Evolutionary conservation across 2,329 filamentous ascomycete genomes (phyloP).

Genomic region (Acarospora socialis): DNA sequence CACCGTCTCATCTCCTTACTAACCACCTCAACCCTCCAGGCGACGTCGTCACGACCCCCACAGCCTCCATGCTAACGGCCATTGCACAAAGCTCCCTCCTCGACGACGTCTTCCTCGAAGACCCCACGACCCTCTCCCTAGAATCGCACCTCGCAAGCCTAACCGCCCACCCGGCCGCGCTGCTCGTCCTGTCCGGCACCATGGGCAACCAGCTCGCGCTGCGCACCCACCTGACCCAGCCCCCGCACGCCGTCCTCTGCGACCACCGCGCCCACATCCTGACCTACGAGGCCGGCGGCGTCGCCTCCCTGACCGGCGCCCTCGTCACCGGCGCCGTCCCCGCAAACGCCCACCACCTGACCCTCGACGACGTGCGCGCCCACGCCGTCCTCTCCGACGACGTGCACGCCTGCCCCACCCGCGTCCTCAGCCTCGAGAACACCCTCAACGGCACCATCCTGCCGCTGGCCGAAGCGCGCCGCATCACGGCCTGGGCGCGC

Average conservation of each 20-base stretch:
- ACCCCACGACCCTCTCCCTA: conserved; percentile 61
- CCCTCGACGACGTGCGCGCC: conserved; percentile 59
- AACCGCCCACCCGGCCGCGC: conserved; percentile 58
- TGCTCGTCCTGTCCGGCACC: conserved; percentile 78
- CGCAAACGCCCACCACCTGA: conserved; percentile 57
- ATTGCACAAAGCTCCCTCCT: conserved; percentile 60
- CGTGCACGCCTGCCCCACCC: conserved; percentile 66
- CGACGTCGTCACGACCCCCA: conserved; percentile 63
- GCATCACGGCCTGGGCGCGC: conserved; percentile 57
- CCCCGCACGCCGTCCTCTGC: conserved; percentile 67
- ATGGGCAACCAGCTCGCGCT: conserved; percentile 89
- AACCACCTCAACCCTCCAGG: conserved; percentile 24
- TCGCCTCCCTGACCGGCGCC: conserved; percentile 58
- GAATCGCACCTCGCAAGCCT: conserved; percentile 61
- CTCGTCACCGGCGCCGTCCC: conserved; percentile 53
- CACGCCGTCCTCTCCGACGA: conserved; percentile 52
- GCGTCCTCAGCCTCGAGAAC: conserved; percentile 72
- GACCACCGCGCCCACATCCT: conserved; percentile 69
- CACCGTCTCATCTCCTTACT: neutral
- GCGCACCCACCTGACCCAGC: conserved; percentile 60
- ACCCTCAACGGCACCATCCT: conserved; percentile 68
- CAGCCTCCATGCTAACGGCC: conserved; percentile 64
- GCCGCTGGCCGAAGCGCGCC: conserved; percentile 55
- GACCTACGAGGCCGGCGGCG: conserved; percentile 46
- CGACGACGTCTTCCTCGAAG: conserved; percentile 75